These are phyloP conservation scores for Fonsecaea erecta DNA, from an alignment of 2,329 filamentous ascomycete species.

Conservation along the genomic window DNA sequence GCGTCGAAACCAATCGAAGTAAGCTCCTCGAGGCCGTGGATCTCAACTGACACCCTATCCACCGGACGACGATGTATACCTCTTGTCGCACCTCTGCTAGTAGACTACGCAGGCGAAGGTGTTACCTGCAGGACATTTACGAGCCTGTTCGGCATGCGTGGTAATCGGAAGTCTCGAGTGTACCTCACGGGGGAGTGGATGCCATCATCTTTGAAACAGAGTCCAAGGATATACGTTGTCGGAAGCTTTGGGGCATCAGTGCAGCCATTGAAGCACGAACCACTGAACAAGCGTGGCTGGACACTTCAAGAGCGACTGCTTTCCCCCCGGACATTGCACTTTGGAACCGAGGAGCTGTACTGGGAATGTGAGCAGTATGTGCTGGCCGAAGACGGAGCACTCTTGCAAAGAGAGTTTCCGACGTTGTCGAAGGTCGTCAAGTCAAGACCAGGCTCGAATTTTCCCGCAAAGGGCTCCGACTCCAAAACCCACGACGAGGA, in stretches of 20 bases:
- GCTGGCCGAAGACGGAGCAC: not conserved
- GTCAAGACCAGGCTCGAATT: not conserved
- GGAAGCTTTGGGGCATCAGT: not conserved
- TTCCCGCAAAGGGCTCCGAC: not conserved
- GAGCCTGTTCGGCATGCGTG: not conserved
- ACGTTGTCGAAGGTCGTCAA: not conserved
- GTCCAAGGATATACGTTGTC: not conserved
- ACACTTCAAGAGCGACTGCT: constrained; percentile 2
- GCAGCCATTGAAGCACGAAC: not conserved
- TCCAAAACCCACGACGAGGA: not conserved
- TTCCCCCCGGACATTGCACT: not conserved
- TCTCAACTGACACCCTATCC: not conserved
- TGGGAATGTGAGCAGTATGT: constrained; percentile 1
- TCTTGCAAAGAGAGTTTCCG: not conserved
- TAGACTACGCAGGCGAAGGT: not conserved
- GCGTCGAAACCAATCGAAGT: not conserved
- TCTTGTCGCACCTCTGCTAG: not conserved
- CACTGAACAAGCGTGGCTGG: not conserved
- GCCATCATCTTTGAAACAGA: not conserved
- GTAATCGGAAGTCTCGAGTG: not conserved
- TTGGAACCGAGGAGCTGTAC: not conserved
- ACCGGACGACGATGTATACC: not conserved
- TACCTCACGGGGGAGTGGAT: not conserved
- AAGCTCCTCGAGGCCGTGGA: not conserved
- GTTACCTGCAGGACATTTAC: constrained; percentile 1